phyloP scores from a whole-genome alignment of 495 filamentous ascomycete genomes.

The Mycothermus thermophilus region DNA sequence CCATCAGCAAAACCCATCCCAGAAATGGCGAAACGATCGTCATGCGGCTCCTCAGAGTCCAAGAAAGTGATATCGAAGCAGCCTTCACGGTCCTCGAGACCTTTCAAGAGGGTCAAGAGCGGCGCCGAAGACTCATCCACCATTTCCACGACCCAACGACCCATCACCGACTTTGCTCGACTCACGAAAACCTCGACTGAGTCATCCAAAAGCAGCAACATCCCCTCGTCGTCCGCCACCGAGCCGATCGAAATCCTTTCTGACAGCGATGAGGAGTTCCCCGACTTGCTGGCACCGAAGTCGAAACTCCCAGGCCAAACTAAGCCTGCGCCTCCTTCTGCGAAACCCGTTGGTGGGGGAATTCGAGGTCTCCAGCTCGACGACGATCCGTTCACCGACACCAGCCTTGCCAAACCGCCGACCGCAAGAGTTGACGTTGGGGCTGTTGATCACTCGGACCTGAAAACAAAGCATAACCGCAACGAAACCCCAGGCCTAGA shows the following conservation, averaged over 20 bases:
- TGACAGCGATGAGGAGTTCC: conserved; percentile 9
- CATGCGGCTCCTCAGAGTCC: not conserved
- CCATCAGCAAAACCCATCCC: conserved; percentile 1
- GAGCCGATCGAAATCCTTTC: conserved; percentile 3
- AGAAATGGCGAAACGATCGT: not conserved
- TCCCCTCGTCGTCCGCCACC: not conserved
- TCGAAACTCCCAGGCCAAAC: not conserved
- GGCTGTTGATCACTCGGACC: too few relatives aligned
- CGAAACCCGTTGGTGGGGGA: too few relatives aligned
- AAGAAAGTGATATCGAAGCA: too few relatives aligned
- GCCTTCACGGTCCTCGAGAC: too few relatives aligned
- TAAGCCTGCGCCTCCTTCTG: too few relatives aligned
- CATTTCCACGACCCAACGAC: conserved; percentile 1
- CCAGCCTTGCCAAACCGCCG: not conserved
- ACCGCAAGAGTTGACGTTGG: too few relatives aligned
- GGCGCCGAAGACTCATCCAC: conserved; percentile 6
- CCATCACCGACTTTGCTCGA: conserved; percentile 10
- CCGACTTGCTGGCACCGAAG: not conserved
- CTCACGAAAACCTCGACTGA: not conserved
- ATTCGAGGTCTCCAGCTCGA: not conserved
- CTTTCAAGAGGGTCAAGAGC: conserved; percentile 17
- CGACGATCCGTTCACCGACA: conserved; percentile 9
- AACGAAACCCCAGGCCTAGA: not conserved
- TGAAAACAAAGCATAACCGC: too few relatives aligned
- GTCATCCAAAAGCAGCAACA: not conserved